A percentile compares a stretch with the other conserved stretches of the same genome.
Evolutionary conservation across 129 eudicot species (phyloP).

Genomic region (Flaveria linearis): DNA sequence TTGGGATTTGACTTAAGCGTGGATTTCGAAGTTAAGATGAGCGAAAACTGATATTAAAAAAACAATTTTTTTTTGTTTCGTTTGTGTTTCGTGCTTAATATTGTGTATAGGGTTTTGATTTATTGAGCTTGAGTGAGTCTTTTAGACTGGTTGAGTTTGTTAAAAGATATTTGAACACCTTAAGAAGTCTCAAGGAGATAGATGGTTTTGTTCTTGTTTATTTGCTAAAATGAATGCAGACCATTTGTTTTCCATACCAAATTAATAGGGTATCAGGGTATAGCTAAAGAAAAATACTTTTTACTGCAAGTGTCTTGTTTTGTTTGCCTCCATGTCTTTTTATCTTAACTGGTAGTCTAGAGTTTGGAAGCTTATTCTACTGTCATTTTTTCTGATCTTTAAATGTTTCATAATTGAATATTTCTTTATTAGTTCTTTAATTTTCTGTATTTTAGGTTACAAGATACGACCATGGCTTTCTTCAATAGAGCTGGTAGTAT

Average conservation of each 20-base stretch:
- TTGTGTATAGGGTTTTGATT: background rate
- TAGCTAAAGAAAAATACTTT: no score
- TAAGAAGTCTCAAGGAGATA: background rate
- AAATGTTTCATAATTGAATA: background rate
- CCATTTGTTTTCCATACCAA: no score
- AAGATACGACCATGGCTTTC: slow-evolving; percentile 63
- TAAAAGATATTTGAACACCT: background rate
- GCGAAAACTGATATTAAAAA: no score
- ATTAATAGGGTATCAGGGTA: no score
- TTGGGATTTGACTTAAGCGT: background rate
- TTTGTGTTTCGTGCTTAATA: background rate
- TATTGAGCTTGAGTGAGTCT: background rate
- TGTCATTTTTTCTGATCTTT: background rate
- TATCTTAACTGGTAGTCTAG: background rate
- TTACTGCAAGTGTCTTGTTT: background rate
- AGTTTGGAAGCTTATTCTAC: background rate
- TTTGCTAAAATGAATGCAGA: no score
- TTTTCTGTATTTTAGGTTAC: slow-evolving; percentile 34
- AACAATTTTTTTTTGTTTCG: no score
- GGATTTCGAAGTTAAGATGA: background rate
- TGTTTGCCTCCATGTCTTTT: background rate
- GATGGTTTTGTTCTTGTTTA: background rate
- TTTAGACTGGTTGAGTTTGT: background rate
- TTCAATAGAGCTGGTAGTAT: slow-evolving; percentile 59
- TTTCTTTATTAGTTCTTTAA: background rate